A percentile compares a stretch with the other conserved stretches of the same genome.
phyloP scores from a whole-genome alignment of 1,284 basidiomycete species.

The Phylloboletellus chloephorus region DNA sequence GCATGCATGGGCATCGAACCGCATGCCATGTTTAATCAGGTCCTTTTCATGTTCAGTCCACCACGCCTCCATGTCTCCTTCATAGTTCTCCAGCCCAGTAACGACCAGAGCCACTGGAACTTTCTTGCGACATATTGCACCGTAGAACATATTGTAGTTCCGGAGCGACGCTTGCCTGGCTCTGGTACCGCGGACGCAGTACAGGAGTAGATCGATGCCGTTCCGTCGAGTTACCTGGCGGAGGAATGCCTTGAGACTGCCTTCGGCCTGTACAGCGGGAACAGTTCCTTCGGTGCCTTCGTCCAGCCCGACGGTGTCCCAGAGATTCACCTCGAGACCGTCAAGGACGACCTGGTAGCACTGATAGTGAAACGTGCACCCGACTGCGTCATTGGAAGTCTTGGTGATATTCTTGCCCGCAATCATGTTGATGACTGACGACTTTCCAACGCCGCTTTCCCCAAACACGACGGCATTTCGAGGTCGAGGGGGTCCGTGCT shows the following conservation, averaged over 20 bases:
- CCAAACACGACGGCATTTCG: slow-evolving; percentile 30
- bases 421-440: slow-evolving; percentile 31
- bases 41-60: slow-evolving; percentile 30
- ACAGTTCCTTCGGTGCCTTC: slow-evolving; percentile 25
- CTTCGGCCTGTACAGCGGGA: slow-evolving; percentile 20
- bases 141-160: slow-evolving; percentile 33
- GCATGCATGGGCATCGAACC: slow-evolving; percentile 30
- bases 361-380: slow-evolving; percentile 24
- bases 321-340: slow-evolving; percentile 24
- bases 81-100: slow-evolving; percentile 33
- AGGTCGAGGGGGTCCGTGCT: slow-evolving; percentile 10
- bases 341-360: slow-evolving; percentile 18
- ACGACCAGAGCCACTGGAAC: slow-evolving; percentile 32
- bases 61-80: slow-evolving; percentile 31
- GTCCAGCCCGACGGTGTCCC: slow-evolving; percentile 29
- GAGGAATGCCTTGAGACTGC: slow-evolving; percentile 24
- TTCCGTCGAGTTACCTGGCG: slow-evolving; percentile 21
- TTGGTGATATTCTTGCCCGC: slow-evolving; percentile 18
- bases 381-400: slow-evolving; percentile 26
- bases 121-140: slow-evolving; percentile 25
- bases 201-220: slow-evolving; percentile 31
- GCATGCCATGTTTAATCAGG: slow-evolving; percentile 23
- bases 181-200: slow-evolving; percentile 31
- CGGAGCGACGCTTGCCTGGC: slow-evolving; percentile 23
- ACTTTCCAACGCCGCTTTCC: slow-evolving; percentile 30